phyloP scores from a whole-genome alignment of 345 rosid species.

The Anacardium occidentale region DNA sequence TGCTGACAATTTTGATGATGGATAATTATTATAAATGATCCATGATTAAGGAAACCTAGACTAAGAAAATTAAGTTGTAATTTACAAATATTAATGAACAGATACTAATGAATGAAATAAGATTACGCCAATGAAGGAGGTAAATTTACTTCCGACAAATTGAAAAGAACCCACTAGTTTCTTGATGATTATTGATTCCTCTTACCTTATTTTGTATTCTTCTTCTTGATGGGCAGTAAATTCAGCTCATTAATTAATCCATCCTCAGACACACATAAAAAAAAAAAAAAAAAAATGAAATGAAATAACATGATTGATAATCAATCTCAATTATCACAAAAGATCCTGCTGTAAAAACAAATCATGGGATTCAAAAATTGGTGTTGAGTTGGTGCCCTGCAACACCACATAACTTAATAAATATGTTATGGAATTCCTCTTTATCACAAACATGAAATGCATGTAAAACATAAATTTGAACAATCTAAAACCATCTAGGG shows the following conservation, averaged over 20 bases:
- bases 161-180: conserved; percentile 22
- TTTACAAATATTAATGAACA: too few relatives aligned
- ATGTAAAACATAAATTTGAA: conserved; percentile 12
- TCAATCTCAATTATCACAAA: conserved; percentile 41
- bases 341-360: conserved; percentile 36
- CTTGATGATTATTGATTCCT: conserved; percentile 27
- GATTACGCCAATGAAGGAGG: conserved; percentile 9
- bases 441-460: not conserved
- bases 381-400: conserved; percentile 28
- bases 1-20: too few relatives aligned
- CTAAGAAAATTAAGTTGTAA: too few relatives aligned
- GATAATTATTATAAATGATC: too few relatives aligned
- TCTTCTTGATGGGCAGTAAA: conserved; percentile 28
- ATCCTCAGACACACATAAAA: too few relatives aligned
- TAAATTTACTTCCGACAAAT: not conserved
- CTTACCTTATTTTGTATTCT: conserved; percentile 25
- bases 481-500: too few relatives aligned
- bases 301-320: conserved; percentile 28
- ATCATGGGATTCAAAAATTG: conserved; percentile 54
- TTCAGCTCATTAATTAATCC: not conserved
- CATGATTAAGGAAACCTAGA: too few relatives aligned
- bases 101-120: not conserved
- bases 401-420: conserved; percentile 29
- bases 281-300: too few relatives aligned
- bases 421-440: conserved; percentile 36